These are phyloP conservation scores for Pisolithus albus DNA, from an alignment of 768 basidiomycete species.

Conservation along the genomic window DNA sequence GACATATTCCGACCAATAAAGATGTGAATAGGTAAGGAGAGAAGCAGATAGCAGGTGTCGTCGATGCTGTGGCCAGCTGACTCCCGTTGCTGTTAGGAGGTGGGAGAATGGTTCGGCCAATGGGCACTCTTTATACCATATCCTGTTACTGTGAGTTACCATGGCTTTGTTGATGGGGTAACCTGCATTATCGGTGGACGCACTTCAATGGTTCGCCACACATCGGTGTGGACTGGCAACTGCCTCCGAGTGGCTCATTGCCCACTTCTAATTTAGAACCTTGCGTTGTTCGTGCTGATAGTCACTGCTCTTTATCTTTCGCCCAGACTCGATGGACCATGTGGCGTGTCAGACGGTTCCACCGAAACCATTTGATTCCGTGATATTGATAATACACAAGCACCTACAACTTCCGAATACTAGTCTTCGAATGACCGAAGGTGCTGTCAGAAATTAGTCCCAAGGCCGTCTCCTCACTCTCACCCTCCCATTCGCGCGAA, in stretches of 20 bases:
- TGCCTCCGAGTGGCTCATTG: slow-evolving; percentile 19
- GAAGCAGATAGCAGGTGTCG: not conserved
- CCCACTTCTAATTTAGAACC: not conserved
- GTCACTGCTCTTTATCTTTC: not conserved
- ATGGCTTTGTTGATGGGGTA: slow-evolving; percentile 3
- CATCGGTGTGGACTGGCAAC: slow-evolving; percentile 6
- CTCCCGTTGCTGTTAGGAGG: not conserved
- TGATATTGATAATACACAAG: not conserved
- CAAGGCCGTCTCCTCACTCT: slow-evolving; percentile 39
- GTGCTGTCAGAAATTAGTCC: slow-evolving; percentile 11
- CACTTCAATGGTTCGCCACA: not conserved
- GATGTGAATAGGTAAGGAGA: not conserved
- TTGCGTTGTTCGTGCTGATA: not conserved
- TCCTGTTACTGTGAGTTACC: slow-evolving; percentile 6
- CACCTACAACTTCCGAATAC: not conserved
- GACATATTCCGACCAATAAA: slow-evolving; percentile 11
- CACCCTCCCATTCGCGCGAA: slow-evolving; percentile 34
- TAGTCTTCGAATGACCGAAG: not conserved
- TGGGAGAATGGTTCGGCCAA: not conserved
- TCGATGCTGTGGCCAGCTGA: not conserved
- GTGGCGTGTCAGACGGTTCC: not conserved
- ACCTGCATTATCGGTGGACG: not conserved
- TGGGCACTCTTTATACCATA: slow-evolving; percentile 14
- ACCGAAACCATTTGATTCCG: not conserved
- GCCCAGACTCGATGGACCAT: no score